Percentiles rank a stretch among this genome's conserved stretches.
Evolutionary conservation across 305 asterid genomes (phyloP).

Genomic region (Ajuga reptans): DNA sequence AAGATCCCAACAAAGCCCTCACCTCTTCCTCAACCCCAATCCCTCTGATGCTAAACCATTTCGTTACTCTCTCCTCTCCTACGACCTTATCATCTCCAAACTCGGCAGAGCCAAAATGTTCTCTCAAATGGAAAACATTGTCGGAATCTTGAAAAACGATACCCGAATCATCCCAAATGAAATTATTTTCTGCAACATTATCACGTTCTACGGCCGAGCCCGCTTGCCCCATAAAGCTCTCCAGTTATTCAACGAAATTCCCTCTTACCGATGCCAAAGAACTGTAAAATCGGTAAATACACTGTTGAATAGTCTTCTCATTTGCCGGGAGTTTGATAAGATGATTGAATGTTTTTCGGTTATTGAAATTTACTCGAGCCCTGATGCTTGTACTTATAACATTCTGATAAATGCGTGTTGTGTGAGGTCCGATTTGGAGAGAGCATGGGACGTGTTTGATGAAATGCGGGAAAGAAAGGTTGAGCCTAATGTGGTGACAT

Average conservation of each 20-base stretch:
- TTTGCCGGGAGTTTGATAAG: conserved; percentile 43
- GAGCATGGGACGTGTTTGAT: conserved; percentile 45
- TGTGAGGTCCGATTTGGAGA: conserved; percentile 29
- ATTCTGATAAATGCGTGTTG: conserved; percentile 45
- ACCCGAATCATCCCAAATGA: conserved; percentile 47
- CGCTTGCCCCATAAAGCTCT: conserved; percentile 50
- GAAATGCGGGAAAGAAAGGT: conserved; percentile 57
- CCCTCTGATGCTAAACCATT: conserved; percentile 44
- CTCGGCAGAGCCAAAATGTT: conserved; percentile 71
- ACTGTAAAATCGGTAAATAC: conserved; percentile 59
- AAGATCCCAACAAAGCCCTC: conserved; percentile 53
- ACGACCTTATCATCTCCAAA: conserved; percentile 71
- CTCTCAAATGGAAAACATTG: conserved; percentile 46
- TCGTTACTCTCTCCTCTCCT: conserved; percentile 56
- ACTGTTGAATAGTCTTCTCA: conserved; percentile 42
- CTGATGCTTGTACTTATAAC: conserved; percentile 62
- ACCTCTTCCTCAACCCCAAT: conserved; percentile 63
- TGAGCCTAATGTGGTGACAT: conserved; percentile 54
- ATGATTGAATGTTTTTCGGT: conserved; percentile 29
- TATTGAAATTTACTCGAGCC: conserved; percentile 31
- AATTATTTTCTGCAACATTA: conserved; percentile 53
- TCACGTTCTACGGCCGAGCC: conserved; percentile 53
- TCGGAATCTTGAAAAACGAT: conserved; percentile 39
- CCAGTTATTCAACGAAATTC: conserved; percentile 47
- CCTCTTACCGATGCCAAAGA: conserved; percentile 46